A percentile compares a stretch with the other conserved stretches of the same genome.
Conservation (phyloP, 805 yeast genomes). For the Candida sphagnicola region DNA sequence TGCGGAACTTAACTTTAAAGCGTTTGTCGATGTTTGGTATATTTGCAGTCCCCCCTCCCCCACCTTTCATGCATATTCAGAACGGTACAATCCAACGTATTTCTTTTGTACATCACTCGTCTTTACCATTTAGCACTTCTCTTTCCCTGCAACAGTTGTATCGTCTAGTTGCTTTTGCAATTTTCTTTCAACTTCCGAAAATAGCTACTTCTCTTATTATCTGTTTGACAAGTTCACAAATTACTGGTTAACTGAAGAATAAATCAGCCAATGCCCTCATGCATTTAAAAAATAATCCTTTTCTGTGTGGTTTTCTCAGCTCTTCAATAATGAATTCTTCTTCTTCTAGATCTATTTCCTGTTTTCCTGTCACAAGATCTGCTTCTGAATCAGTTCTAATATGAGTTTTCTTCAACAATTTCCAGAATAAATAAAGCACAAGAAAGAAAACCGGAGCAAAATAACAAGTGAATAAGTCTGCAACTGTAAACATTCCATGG, state of each 20-base stretch:
- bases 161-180: too few relatives aligned
- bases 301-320: slow-evolving; percentile 16
- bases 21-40: too few relatives aligned
- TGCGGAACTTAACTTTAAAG: too few relatives aligned
- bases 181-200: too few relatives aligned
- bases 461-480: slow-evolving; percentile 33
- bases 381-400: slow-evolving; percentile 28
- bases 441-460: slow-evolving; percentile 33
- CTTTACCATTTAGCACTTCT: too few relatives aligned
- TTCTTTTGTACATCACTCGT: too few relatives aligned
- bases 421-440: slow-evolving; percentile 27
- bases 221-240: not conserved
- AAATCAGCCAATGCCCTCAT: slow-evolving; percentile 18
- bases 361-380: slow-evolving; percentile 31
- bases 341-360: slow-evolving; percentile 33
- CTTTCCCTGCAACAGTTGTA: too few relatives aligned
- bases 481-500: slow-evolving; percentile 31
- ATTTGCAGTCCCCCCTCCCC: too few relatives aligned
- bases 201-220: too few relatives aligned
- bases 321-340: slow-evolving; percentile 19
- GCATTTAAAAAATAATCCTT: slow-evolving; percentile 18
- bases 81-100: too few relatives aligned
- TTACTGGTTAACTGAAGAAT: slow-evolving; percentile 15
- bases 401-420: slow-evolving; percentile 26
- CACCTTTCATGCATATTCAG: too few relatives aligned